Percentiles rank a stretch among this genome's conserved stretches.
Conservation (phyloP, 805 yeast species). For the Nakazawaea populi region DNA sequence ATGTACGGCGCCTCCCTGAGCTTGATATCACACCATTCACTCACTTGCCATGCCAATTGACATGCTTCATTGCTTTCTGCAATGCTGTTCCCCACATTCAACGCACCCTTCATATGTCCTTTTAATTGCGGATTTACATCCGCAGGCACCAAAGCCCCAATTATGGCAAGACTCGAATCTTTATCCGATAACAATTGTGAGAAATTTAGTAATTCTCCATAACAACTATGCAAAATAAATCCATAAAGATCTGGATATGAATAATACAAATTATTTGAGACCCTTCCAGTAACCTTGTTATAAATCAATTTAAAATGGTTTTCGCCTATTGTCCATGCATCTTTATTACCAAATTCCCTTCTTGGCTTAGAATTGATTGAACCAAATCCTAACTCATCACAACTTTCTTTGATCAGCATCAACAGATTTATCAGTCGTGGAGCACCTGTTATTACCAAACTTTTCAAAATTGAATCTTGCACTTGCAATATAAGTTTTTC, state of each 20-base stretch:
- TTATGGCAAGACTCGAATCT: constrained; percentile 73
- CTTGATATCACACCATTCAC: constrained; percentile 67
- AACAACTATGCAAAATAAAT: constrained; percentile 65
- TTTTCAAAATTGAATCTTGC: constrained; percentile 73
- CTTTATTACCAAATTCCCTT: constrained; percentile 12
- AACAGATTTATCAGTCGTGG: constrained; percentile 83
- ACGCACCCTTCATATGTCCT: constrained; percentile 86
- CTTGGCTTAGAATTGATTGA: not conserved
- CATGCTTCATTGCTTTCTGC: constrained; percentile 61
- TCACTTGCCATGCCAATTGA: constrained; percentile 53
- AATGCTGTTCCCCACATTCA: constrained; percentile 65
- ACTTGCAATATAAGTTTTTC: constrained; percentile 31
- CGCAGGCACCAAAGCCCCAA: constrained; percentile 81
- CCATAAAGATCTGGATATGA: constrained; percentile 87
- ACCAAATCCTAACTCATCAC: constrained; percentile 30
- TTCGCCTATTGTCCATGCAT: constrained; percentile 40
- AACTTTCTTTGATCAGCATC: constrained; percentile 50
- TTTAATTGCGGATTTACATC: constrained; percentile 90
- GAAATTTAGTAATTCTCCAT: constrained; percentile 71
- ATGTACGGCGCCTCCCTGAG: constrained; percentile 40
- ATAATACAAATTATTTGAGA: constrained; percentile 56
- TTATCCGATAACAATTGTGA: constrained; percentile 53
- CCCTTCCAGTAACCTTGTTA: constrained; percentile 65
- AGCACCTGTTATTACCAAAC: constrained; percentile 74
- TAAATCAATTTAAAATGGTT: constrained; percentile 70